These are phyloP conservation scores for Eragrostis tef DNA, from an alignment of 202 grass and related monocot genomes.

Conservation along the genomic window DNA sequence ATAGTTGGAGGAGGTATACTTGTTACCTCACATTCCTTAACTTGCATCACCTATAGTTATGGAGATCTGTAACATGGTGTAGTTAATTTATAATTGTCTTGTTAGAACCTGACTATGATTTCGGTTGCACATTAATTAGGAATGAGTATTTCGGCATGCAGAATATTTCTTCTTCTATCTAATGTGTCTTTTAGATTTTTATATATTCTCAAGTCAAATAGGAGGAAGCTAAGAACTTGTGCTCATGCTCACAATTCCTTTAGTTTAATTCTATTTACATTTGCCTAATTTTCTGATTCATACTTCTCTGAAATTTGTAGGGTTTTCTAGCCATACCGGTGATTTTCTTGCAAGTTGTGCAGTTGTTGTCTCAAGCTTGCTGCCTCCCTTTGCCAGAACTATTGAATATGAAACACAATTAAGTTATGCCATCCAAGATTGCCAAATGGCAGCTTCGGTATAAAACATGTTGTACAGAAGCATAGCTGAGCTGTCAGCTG, in stretches of 20 bases:
- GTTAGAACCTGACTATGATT: background rate
- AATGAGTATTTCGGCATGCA: constrained; percentile 10
- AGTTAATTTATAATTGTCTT: constrained; percentile 21
- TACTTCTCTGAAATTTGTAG: constrained; percentile 42
- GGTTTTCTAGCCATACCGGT: constrained; percentile 59
- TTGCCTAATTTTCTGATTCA: constrained; percentile 8
- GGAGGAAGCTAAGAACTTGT: background rate
- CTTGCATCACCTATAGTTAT: background rate
- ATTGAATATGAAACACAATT: constrained; percentile 47
- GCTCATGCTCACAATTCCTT: constrained; percentile 1
- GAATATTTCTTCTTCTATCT: background rate
- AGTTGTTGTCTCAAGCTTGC: constrained; percentile 92
- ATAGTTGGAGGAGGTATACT: background rate
- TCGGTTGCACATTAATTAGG: background rate
- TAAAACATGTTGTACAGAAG: constrained; percentile 21
- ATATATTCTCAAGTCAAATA: background rate
- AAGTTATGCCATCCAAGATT: constrained; percentile 40
- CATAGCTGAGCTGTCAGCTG: background rate
- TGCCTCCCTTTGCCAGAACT: constrained; percentile 87
- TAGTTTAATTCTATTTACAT: background rate
- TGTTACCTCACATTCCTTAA: background rate
- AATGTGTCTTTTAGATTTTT: constrained; percentile 1
- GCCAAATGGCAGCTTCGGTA: constrained; percentile 35
- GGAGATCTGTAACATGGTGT: background rate
- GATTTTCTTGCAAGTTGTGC: constrained; percentile 87